These are phyloP conservation scores for Quercus rubra DNA, from an alignment of 306 rosid genomes.

Conservation along the genomic window DNA sequence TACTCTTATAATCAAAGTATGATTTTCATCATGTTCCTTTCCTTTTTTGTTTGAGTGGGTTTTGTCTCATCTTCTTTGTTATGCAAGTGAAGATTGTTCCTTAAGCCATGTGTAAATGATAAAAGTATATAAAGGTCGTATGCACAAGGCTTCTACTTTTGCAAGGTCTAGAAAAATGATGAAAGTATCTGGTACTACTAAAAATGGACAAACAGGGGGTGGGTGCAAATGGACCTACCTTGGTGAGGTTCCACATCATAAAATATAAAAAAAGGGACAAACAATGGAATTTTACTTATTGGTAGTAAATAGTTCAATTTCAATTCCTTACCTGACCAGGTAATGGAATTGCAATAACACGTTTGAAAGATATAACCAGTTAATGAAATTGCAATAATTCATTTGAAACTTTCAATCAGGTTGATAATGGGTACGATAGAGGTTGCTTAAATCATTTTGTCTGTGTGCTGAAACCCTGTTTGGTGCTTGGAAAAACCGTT, in stretches of 20 bases:
- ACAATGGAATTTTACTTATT: background rate
- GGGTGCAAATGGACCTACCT: too few species aligned
- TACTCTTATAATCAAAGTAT: background rate
- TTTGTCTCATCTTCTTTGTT: background rate
- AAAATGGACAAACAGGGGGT: background rate
- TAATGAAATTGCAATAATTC: background rate
- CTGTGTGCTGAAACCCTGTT: background rate
- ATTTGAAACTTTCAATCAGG: background rate
- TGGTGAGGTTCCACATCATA: too few species aligned
- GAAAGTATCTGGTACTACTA: background rate
- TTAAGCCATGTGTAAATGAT: background rate
- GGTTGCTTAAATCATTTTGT: background rate
- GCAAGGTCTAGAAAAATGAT: background rate
- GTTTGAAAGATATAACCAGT: background rate
- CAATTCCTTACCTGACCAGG: background rate
- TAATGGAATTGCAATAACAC: background rate
- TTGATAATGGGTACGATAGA: background rate
- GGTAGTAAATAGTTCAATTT: background rate
- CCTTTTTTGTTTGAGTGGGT: background rate
- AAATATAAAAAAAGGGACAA: background rate
- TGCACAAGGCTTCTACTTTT: background rate
- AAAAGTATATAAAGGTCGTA: background rate
- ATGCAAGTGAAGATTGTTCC: background rate
- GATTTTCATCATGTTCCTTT: background rate
- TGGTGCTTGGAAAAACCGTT: conserved; percentile 12